Conservation (phyloP, 1,284 basidiomycete genomes). For the Bothia castanella region DNA sequence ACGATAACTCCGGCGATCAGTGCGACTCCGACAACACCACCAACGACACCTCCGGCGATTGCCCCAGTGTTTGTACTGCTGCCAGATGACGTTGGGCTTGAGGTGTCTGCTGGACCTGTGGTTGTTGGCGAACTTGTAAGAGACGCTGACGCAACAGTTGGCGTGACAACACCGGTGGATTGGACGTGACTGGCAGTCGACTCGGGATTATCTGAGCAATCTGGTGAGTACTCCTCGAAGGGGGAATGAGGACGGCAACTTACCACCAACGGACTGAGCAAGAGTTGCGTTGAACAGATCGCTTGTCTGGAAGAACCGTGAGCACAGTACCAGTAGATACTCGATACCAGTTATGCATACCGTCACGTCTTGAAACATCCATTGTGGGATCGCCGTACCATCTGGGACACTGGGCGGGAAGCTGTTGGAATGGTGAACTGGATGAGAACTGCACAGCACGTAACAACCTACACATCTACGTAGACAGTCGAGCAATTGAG, state of each 20-base stretch:
- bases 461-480: conserved; percentile 16
- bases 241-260: not conserved
- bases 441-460: not conserved
- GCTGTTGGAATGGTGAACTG: conserved; percentile 17
- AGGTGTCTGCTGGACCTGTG: not conserved
- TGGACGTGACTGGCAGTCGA: conserved; percentile 19
- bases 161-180: conserved; percentile 17
- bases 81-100: not conserved
- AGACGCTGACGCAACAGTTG: conserved; percentile 1
- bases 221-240: not conserved
- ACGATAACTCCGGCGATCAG: conserved; percentile 25
- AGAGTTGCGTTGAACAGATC: conserved; percentile 19
- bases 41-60: conserved; percentile 39
- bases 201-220: conserved; percentile 29
- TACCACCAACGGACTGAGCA: conserved; percentile 28
- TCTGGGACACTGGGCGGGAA: conserved; percentile 21
- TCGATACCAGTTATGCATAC: conserved; percentile 15
- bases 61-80: conserved; percentile 18
- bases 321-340: not conserved
- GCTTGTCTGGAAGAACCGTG: conserved; percentile 14
- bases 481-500: conserved; percentile 25
- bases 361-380: conserved; percentile 33
- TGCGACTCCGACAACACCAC: conserved; percentile 34
- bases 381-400: conserved; percentile 30
- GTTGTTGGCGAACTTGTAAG: conserved; percentile 4